Base-by-base conservation (phyloP, 495 filamentous ascomycete genomes). In the Penicillium bovifimosum region DNA sequence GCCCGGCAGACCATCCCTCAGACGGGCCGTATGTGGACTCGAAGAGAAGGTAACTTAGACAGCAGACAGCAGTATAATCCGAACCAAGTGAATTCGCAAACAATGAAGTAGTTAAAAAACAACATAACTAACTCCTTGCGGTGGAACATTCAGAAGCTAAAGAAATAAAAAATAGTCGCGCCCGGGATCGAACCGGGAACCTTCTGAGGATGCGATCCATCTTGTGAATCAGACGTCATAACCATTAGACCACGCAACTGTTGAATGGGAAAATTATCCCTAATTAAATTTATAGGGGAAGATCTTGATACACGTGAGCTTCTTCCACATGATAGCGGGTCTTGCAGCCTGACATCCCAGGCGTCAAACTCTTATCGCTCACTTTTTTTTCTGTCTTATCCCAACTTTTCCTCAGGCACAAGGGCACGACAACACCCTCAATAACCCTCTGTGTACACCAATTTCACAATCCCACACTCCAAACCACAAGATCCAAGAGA, bases 111-210 rank as follows among this genome's bases (percentile, higher is more conserved):
- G n/a, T n/a, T n/a, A n/a, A n/a, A n/a, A n/a, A n/a, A n/a, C n/a
- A n/a, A n/a, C n/a, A n/a, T n/a, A n/a, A n/a, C n/a, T n/a, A n/a
- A n/a, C n/a, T n/a, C n/a, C n/a, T n/a, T n/a, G n/a, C n/a, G n/a
- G n/a, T n/a, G n/a, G n/a, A n/a, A n/a, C n/a, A n/a, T n/a, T n/a
- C n/a, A n/a, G n/a, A 33, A 34, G 32, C 9, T 13, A 26, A 6
- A 41, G n/a, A 14, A 14, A 14, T 8, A 46, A 46, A 46, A 46
- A 24, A 17, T 48, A 48, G 46, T 72, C 67, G 61, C 60, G 67
- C 67, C 69, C 63, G 67, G 69, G 65, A 68, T 72, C 67, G 69
- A 72, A 69, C 69, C 66, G 65, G 63, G 63, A 62, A 64, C 53
- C 55, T 61, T 58, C 54, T 63, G 32, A 34, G 20, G 20, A 24